Base-by-base conservation (phyloP, 2,329 filamentous ascomycete genomes). In the Chrysoporthe puriensis region DNA sequence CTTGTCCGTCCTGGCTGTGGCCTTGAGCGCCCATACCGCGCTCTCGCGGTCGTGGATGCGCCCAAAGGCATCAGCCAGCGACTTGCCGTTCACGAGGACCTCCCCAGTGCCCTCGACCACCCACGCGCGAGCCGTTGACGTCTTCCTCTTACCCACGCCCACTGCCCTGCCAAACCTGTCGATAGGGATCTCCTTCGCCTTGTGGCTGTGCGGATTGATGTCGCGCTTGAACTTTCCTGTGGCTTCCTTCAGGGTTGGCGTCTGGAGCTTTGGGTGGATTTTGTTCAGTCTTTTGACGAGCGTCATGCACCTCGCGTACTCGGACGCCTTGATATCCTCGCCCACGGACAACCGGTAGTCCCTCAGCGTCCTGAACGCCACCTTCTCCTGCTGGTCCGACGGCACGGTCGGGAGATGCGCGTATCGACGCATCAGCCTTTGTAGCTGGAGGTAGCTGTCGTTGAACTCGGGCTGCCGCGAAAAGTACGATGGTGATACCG, bases 31-130 rank as follows among this genome's bases (percentile, higher is more conserved):
- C 95, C 95, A 99, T 4, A 97, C 83, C 2, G 93, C 95, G 76
- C 93, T 97, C 83, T 98, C 96, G 56, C 96, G 89, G 79, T 99
- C 95, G 77, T 99, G 95, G 62, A 97, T 80, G 46, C 96, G 89
- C 44, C 90, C 92, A 78, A 99, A 99, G 32, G 88, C 90, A 62
- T 96, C 87, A 62, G 86, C 87, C 66, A 99, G 82, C n/a, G 87
- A 88, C 82, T 94, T 95, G 70, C 94, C 94, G 77, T 99, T 99
- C 78, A 99, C 84, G 73, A 96, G 78, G 16, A 96, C 88, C 80
- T 98, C 91, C 16, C 96, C 96, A 13, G 92, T 93, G 6, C 96
- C 96, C 81, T 98, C 95, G 4, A 99, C 93, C 32, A 99, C 82
- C 82, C 90, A 96, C 11, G 93, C 96, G 66, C 90, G 89, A 1